Evolutionary conservation across 805 yeast species (phyloP).

Genomic region (Diddensiella transvaalensis): DNA sequence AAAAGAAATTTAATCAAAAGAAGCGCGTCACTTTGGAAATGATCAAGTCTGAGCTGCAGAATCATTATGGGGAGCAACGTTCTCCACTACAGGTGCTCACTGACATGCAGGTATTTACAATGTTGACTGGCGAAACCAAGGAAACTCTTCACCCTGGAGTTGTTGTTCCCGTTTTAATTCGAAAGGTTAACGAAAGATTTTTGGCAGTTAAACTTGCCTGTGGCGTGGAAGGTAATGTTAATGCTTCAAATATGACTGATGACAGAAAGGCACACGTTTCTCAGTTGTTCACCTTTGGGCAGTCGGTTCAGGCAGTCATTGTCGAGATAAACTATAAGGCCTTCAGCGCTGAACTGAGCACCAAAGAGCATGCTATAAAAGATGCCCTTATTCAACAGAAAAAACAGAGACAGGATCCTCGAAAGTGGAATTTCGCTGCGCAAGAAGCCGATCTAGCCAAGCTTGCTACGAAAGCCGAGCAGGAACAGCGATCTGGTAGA

Average conservation of each 20-base stretch:
- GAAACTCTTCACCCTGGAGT: slow-evolving; percentile 64
- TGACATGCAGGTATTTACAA: slow-evolving; percentile 72
- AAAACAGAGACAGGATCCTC: slow-evolving; percentile 46
- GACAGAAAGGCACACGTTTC: slow-evolving; percentile 28
- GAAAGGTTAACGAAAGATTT: slow-evolving; percentile 52
- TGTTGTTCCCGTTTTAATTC: slow-evolving; percentile 71
- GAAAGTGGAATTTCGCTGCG: slow-evolving; percentile 68
- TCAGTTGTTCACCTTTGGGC: slow-evolving; percentile 45
- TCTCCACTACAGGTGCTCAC: slow-evolving; percentile 61
- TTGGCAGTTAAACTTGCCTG: slow-evolving; percentile 48
- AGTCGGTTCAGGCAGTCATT: slow-evolving; percentile 83
- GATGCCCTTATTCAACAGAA: slow-evolving; percentile 46
- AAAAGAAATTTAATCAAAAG: slow-evolving; percentile 53
- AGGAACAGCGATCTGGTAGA: slow-evolving; percentile 66
- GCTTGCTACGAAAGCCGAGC: slow-evolving; percentile 54
- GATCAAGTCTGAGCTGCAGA: slow-evolving; percentile 82
- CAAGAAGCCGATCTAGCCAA: slow-evolving; percentile 61
- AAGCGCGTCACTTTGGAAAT: slow-evolving; percentile 75
- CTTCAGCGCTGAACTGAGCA: slow-evolving; percentile 69
- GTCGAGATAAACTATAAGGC: slow-evolving; percentile 65
- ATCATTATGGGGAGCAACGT: slow-evolving; percentile 84
- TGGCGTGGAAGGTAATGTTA: slow-evolving; percentile 56
- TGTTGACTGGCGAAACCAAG: slow-evolving; percentile 82
- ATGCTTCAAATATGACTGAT: slow-evolving; percentile 35
- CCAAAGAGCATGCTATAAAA: slow-evolving; percentile 62